Evolutionary conservation across 2,329 filamentous ascomycete species (phyloP), one percentile per base, ranked within the genome.

Genomic region (Acephala macrosclerotiorum): DNA sequence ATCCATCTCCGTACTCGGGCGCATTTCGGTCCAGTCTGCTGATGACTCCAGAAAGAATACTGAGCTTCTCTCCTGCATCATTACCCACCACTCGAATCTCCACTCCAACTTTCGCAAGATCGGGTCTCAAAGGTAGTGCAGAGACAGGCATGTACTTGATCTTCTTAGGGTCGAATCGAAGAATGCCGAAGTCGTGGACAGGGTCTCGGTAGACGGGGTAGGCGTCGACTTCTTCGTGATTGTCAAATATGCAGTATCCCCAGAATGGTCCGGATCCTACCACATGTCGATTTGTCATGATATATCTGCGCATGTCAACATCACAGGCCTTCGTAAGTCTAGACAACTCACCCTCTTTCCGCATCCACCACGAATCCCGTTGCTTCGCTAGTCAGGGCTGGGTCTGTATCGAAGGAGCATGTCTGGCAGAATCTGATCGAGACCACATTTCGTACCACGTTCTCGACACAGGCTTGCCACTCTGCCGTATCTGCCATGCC

Each of bases 391-490:
- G 93, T 93, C 78, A 97, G 86, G 7, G 96, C 96, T 33, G 93
- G 84, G 74, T 99, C 96, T n/a, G 96, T 98, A 78, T 99, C 96
- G 78, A 99, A 99, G 26, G 95, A 94, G 78, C 93, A 97, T 0
- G 96, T 97, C 84, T 97, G 94, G 78, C 95, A 98, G 82, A 99
- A 99, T 72, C 97, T 92, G 75, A 99, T 98, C n/a, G 95, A 97
- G 58, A 99, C 96, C 20, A 98, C 96, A 73, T 94, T 97, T 77
- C 91, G 90, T 61, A 99, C 94, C 2, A 99, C 96, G 68, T 89
- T 91, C 79, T 97, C 94, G 67, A 98, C 97, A 0, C 94, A 97
- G 59, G 90, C 91, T 80, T 98, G 95, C 96, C 96, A 99, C 81
- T 97, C 94, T 26, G 89, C 89, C 2, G 90, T 92, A 69, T 82